Base-by-base conservation (phyloP, 352 stramenopile genomes). In the Globisporangium cylindrosporum region DNA sequence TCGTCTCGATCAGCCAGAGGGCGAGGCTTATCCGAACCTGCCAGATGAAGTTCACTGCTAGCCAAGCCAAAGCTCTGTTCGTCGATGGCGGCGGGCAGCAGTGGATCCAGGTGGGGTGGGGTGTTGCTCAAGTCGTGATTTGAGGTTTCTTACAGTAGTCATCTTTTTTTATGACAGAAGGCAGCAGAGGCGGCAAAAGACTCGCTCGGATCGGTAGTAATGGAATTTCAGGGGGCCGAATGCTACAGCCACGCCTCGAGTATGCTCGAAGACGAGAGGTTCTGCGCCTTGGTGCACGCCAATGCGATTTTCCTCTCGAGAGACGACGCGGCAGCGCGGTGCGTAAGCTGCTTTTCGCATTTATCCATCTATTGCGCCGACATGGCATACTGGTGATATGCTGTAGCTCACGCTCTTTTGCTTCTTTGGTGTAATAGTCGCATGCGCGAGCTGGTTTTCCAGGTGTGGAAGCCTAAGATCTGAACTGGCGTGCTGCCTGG, bases 141-240 rank as follows among this genome's bases (percentile, higher is more conserved):
- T 18, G 51, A 59, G 1, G 38, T 10, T 59, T n/a, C 34, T 68
- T 18, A 56, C 46, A 48, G 36, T 12, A 43, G 12, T 14, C 1
- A 48, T 3, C 12, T 36, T 20, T 59, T 20, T 59, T 56, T n/a
- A 57, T 4, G 25, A 12, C 34, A 90, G 78, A 78, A 76, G 76
- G 69, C 80, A 3, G 53, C 64, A 0, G 62, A 81, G 9, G 67
- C 78, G 25, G 61, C 69, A 2, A 73, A 76, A 41, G 70, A 49
- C 14, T 76, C 74, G 0, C 20, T 57, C 4, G 82, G 79, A 1
- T 91, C 80, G 1, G 76, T 91, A 18, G 57, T 80, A 56, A 81
- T 91, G 77, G 82, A 91, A 65, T 89, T 88, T 29, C 80, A 89
- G 32, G 79, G 82, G 0, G 8, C 55, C 0, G 25, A 60, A 2